Evolutionary conservation across 805 yeast genomes (phyloP).

Genomic region (Saccharomycopsis sp.): DNA sequence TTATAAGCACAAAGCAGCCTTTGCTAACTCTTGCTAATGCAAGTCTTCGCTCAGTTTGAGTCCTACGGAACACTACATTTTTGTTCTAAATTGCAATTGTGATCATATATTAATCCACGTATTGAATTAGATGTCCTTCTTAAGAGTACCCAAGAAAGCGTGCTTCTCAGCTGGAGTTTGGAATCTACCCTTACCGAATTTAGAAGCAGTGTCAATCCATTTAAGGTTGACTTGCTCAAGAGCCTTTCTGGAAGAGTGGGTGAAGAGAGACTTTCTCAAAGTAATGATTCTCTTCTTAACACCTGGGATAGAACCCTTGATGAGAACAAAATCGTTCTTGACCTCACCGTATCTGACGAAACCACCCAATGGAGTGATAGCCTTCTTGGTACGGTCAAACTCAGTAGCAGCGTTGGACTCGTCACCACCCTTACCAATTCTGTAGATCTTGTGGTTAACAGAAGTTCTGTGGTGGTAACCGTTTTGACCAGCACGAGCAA

Average conservation of each 20-base stretch:
- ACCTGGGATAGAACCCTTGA: conserved; percentile 99
- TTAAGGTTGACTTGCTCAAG: conserved; percentile 92
- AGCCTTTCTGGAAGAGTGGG: conserved; percentile 97
- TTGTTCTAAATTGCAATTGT: too few relatives aligned
- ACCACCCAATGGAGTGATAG: conserved; percentile 99
- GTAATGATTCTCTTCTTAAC: conserved; percentile 99
- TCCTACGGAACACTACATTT: too few relatives aligned
- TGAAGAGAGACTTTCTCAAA: conserved; percentile 96
- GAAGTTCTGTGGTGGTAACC: conserved; percentile 99
- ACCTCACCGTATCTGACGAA: conserved; percentile 98
- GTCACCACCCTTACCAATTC: conserved; percentile 95
- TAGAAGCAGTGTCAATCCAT: conserved; percentile 99
- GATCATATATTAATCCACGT: too few relatives aligned
- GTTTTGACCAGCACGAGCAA: conserved; percentile 99
- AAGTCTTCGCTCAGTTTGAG: too few relatives aligned
- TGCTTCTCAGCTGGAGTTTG: conserved; percentile 99
- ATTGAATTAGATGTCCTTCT: conserved; percentile 72
- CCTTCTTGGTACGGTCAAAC: conserved; percentile 99
- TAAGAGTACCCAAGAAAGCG: conserved; percentile 98
- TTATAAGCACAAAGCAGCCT: too few relatives aligned
- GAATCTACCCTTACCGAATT: conserved; percentile 99
- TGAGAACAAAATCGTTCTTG: conserved; percentile 94
- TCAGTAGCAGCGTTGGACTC: conserved; percentile 93
- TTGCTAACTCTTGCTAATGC: too few relatives aligned
- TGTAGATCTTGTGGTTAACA: conserved; percentile 99